Conservation (phyloP, 345 rosid species). For the Murraya koenigii region DNA sequence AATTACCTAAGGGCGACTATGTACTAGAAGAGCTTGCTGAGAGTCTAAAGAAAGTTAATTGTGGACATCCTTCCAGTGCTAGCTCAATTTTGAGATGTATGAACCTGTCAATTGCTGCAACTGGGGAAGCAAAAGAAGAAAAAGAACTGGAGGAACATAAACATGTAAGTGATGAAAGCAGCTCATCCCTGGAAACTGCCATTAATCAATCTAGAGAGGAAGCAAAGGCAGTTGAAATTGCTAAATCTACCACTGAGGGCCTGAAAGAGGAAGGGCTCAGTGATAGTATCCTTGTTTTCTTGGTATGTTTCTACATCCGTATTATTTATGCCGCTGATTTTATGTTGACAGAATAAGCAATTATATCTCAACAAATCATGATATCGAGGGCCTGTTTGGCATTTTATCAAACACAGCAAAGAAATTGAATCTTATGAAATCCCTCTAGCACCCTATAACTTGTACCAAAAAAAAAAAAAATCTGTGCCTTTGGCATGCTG, state of each 20-base stretch:
- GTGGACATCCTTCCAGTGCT: slow-evolving; percentile 55
- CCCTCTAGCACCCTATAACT: too few species aligned
- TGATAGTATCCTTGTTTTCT: slow-evolving; percentile 55
- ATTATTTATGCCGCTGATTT: background rate
- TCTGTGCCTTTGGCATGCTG: too few species aligned
- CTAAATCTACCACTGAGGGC: slow-evolving; percentile 58
- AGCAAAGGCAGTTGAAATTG: slow-evolving; percentile 48
- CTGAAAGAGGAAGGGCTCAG: slow-evolving; percentile 79
- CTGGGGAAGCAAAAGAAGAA: slow-evolving; percentile 27
- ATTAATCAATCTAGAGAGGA: slow-evolving; percentile 64
- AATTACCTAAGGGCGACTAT: slow-evolving; percentile 82
- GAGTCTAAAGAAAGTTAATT: slow-evolving; percentile 47
- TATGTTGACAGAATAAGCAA: background rate
- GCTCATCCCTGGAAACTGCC: slow-evolving; percentile 45
- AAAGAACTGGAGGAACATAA: slow-evolving; percentile 23
- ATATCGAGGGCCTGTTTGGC: background rate
- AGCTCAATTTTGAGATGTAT: slow-evolving; percentile 66
- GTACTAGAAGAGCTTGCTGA: slow-evolving; percentile 73
- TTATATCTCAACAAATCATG: background rate
- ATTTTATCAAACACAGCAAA: background rate
- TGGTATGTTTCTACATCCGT: slow-evolving; percentile 38
- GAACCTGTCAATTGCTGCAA: slow-evolving; percentile 37
- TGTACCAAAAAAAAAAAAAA: too few species aligned
- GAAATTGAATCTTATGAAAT: too few species aligned
- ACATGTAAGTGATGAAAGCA: slow-evolving; percentile 18